Percentiles rank a stretch among this genome's conserved stretches.
Conservation (phyloP, 179 eudicot genomes). For the Camellia oleifera region DNA sequence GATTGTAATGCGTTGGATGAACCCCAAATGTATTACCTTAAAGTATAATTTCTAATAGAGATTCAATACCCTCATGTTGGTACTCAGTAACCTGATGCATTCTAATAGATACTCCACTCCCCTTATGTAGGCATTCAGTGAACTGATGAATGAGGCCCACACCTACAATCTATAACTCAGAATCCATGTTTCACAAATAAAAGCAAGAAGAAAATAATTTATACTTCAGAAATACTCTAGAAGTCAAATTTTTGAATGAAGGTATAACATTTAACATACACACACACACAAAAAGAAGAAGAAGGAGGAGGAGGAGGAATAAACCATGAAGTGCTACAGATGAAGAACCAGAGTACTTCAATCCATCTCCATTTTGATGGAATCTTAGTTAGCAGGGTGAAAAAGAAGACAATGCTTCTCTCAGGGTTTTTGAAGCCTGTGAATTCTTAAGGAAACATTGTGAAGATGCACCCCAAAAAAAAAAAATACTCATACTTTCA, state of each 20-base stretch:
- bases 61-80: not conserved
- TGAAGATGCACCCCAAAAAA: not conserved
- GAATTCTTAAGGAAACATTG: not conserved
- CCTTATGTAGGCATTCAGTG: not conserved
- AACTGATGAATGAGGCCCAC: not conserved
- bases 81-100: not conserved
- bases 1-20: not conserved
- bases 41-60: not conserved
- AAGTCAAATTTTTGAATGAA: not conserved
- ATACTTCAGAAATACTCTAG: not conserved
- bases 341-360: not conserved
- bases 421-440: not conserved
- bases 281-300: no score
- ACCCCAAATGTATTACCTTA: not conserved
- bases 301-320: no score
- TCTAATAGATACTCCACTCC: not conserved
- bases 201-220: not conserved
- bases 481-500: not conserved
- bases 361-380: not conserved
- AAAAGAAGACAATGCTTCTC: not conserved
- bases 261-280: no score
- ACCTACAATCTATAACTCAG: not conserved
- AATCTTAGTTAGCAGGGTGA: not conserved
- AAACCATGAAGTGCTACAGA: no score
- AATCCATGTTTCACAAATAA: not conserved